Percentiles rank a stretch among this genome's conserved stretches.
Evolutionary conservation across 2,329 filamentous ascomycete genomes (phyloP).

Genomic region (Knoxdaviesia capensis): DNA sequence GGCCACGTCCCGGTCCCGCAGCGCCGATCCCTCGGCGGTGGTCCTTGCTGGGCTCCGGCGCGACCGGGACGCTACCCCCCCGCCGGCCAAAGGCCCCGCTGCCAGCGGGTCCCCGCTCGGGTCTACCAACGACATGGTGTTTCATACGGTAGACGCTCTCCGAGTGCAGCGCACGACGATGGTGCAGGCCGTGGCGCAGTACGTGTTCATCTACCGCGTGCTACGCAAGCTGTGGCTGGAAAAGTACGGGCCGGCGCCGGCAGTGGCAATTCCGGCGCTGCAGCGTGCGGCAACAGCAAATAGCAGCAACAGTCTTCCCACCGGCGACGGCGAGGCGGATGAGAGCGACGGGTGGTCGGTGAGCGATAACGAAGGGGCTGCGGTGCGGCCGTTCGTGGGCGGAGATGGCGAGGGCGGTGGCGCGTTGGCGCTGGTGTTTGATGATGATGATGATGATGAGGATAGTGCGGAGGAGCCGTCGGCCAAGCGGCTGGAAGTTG

Average conservation of each 20-base stretch:
- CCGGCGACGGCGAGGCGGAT: slow-evolving; percentile 2
- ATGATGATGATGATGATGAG: slow-evolving; percentile 9
- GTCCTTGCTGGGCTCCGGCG: too few species aligned
- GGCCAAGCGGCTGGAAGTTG: slow-evolving; percentile 30
- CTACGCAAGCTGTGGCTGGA: slow-evolving; percentile 56
- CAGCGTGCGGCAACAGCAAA: too few species aligned
- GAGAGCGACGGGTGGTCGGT: not conserved
- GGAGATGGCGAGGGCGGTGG: too few species aligned
- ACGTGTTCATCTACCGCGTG: slow-evolving; percentile 74
- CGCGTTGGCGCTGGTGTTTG: too few species aligned
- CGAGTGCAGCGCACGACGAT: slow-evolving; percentile 82
- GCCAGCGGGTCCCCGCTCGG: too few species aligned
- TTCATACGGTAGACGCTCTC: slow-evolving; percentile 58
- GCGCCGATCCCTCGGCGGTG: too few species aligned
- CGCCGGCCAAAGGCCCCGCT: too few species aligned
- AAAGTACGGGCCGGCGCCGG: slow-evolving; percentile 24
- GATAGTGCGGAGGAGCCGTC: slow-evolving; percentile 21
- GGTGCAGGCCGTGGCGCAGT: slow-evolving; percentile 81
- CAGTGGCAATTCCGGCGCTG: not conserved
- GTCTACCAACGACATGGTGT: slow-evolving; percentile 35
- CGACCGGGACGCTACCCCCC: too few species aligned
- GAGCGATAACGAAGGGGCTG: too few species aligned
- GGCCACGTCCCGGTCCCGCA: too few species aligned
- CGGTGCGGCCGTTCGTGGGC: too few species aligned
- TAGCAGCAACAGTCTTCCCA: too few species aligned